Base-by-base conservation (phyloP, 2,329 filamentous ascomycete genomes). In the Colletotrichum sp. region DNA sequence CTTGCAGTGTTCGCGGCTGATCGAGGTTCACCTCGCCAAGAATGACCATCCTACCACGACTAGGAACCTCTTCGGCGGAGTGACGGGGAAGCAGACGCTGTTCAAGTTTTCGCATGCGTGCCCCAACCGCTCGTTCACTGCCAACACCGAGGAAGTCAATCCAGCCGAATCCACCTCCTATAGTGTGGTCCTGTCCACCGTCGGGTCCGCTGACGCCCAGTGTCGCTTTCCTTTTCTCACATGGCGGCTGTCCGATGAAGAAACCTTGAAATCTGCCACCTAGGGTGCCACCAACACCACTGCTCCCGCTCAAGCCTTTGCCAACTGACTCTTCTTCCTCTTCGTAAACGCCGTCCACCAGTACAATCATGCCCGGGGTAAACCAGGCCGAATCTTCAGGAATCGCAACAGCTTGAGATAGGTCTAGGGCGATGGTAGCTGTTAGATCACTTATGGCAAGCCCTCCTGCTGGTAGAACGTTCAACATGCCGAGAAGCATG, bases 281-380 rank as follows among this genome's bases (percentile, higher is more conserved):
- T 72, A 99, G 95, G 0, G 94, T 95, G 16, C 96, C 96, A 55
- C 96, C 96, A 30, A 98, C 93, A 57, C 96, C 96, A 64, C 92
- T 94, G 78, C 92, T 94, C 7, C 94, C 93, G 67, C 95, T 94
- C 6, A 98, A 88, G 0, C 92, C 92, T 24, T 92, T 93, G 18
- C 93, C 93, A 3, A 89, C 86, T 24, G 92, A 93, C 77, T 93
- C 91, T 77, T 96, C 95, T 80, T 98, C 96, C 83, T 99, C 97
- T 82, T 98, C 96, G 81, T 99, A 99, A n/a, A 96, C 93, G 8
- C 97, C 97, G 80, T 99, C 97, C 1, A 98, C 92, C 0, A 99
- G 90, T 5, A 99, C 94, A 64, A 99, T 94, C 96, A 99, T 99
- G 5, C 98, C 98, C 0, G 97, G 96, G 7, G 94, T 93, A 82